phyloP scores from a whole-genome alignment of 2,329 filamentous ascomycete species.

The Diplocarpon rosae region DNA sequence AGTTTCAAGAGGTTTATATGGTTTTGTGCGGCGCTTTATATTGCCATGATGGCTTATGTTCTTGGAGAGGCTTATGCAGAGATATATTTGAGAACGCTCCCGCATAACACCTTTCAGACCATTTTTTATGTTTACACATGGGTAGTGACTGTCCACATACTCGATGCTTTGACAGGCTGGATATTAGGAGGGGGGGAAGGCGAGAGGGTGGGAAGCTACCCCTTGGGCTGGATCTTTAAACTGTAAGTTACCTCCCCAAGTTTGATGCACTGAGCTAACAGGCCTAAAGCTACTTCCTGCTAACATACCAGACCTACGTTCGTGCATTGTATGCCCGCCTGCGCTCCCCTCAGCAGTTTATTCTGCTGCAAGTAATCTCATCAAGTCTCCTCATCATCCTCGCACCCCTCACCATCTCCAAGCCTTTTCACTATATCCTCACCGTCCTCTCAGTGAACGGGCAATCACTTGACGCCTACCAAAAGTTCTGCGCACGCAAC shows the following conservation, averaged over 20 bases:
- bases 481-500: conserved; percentile 54
- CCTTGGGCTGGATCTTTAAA: conserved; percentile 61
- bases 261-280: conserved; percentile 1
- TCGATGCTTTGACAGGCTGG: conserved; percentile 56
- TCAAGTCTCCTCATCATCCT: conserved; percentile 52
- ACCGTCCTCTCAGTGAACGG: conserved; percentile 42
- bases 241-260: conserved; percentile 36
- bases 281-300: conserved; percentile 10
- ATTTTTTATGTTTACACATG: conserved; percentile 61
- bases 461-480: conserved; percentile 51
- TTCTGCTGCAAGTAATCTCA: conserved; percentile 53
- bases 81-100: conserved; percentile 55
- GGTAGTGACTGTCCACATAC: conserved; percentile 53
- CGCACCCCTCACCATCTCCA: conserved; percentile 53
- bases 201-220: conserved; percentile 57
- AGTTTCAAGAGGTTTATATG: conserved; percentile 60
- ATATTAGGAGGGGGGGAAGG: conserved; percentile 55
- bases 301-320: conserved; percentile 63
- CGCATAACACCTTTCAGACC: conserved; percentile 55
- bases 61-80: conserved; percentile 60
- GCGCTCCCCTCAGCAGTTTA: conserved; percentile 53
- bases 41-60: conserved; percentile 54
- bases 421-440: conserved; percentile 44
- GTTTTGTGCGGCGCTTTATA: conserved; percentile 54
- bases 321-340: conserved; percentile 57